Base-by-base conservation (phyloP, 106 monocot species). In the Allium cepa region DNA sequence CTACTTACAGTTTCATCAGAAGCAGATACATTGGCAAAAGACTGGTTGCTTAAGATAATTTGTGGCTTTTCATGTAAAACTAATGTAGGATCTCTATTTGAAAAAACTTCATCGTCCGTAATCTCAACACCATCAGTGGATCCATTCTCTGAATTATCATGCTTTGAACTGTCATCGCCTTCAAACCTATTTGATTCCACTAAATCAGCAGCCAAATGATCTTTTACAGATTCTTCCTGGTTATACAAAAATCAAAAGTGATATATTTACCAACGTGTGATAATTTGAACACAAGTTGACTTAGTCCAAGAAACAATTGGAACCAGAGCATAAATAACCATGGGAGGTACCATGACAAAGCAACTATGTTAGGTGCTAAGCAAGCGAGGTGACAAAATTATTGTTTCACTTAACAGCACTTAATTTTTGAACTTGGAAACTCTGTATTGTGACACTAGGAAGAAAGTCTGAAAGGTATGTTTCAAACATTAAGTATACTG, bases 71-170 rank as follows among this genome's bases (percentile, higher is more conserved):
- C 82, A 71, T 76, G 88, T 10, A 97, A 76, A 69, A 80, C 82
- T 61, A 97, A 71, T 17, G 91, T 92, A 50, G 84, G 92, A 69
- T 87, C 97, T 81, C 82, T 87, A 72, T 66, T 76, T 70, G 72
- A 76, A 67, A 69, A 28, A 26, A 79, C 26, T 50, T 79, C 83
- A 69, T 83, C 82, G 70, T 79, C 74, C 28, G 68, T 59, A 78
- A 51, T 50, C 73, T 75, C 77, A 56, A 77, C 63, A 75, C 46
- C 56, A 26, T 59, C 69, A 22, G 62, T 59, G 49, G 15, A 61
- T 46, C 28, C 59, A 52, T 68, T 72, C 59, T 72, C 70, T 50
- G 61, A 53, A 69, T 28, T 52, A 26, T 68, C 71, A 66, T 50
- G 49, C 47, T 74, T 64, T 17, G 17, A 59, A 72, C 22, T 59